phyloP scores from a whole-genome alignment of 1,284 basidiomycete genomes.

The Earliella scabrosa region DNA sequence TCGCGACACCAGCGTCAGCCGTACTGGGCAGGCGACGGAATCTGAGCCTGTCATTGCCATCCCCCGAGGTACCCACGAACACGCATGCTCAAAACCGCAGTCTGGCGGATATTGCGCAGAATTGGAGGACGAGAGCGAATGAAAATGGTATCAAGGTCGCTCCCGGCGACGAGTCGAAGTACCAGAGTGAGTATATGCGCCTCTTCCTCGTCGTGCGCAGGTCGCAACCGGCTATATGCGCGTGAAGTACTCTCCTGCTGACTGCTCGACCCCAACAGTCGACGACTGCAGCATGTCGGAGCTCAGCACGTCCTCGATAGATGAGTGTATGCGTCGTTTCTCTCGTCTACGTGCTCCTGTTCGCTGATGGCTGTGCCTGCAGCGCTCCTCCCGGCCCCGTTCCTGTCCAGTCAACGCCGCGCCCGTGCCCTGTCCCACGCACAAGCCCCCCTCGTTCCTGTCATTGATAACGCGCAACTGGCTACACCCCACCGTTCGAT shows the following conservation, averaged over 20 bases:
- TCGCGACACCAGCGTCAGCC: conserved; percentile 55
- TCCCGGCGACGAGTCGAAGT: conserved; percentile 51
- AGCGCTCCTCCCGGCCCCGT: conserved; percentile 68
- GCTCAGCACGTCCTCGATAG: conserved; percentile 31
- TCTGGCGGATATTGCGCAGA: conserved; percentile 64
- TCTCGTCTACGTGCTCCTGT: neutral
- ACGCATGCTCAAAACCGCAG: conserved; percentile 27
- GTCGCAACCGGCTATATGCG: conserved; percentile 12
- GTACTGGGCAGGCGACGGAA: conserved; percentile 38
- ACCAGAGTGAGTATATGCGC: conserved; percentile 44
- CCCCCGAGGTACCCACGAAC: conserved; percentile 34
- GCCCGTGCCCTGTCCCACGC: conserved; percentile 52
- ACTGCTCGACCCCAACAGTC: conserved; percentile 16
- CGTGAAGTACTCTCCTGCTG: conserved; percentile 1
- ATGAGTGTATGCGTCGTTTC: conserved; percentile 34
- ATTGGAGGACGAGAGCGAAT: conserved; percentile 73
- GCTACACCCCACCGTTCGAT: conserved; percentile 38
- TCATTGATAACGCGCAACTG: conserved; percentile 32
- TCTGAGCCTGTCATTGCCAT: conserved; percentile 38
- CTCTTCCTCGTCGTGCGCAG: neutral
- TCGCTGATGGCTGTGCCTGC: conserved; percentile 13
- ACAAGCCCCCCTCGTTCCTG: conserved; percentile 30
- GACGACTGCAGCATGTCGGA: conserved; percentile 31
- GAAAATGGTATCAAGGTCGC: conserved; percentile 74
- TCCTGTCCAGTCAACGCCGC: conserved; percentile 62